Conservation (phyloP, 2,329 filamentous ascomycete genomes). For the Blastomyces percursus region DNA sequence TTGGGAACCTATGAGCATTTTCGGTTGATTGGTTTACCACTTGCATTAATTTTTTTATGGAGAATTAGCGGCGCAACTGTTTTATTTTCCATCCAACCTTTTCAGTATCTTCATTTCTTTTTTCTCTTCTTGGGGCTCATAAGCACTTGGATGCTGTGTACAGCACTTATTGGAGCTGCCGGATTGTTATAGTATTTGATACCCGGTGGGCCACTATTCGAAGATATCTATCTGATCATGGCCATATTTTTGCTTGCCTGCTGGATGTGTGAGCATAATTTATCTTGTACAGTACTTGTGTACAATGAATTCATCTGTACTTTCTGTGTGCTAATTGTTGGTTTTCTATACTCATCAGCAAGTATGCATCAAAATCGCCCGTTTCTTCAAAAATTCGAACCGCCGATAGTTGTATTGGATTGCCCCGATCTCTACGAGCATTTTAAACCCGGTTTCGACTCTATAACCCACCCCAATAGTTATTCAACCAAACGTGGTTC, state of each 20-base stretch:
- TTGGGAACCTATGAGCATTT: neutral
- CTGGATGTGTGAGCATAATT: neutral
- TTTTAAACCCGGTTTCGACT: no score
- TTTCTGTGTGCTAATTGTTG: neutral
- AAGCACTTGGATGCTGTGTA: neutral
- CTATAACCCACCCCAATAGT: no score
- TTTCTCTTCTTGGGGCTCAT: neutral
- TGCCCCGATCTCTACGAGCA: no score
- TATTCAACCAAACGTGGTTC: no score
- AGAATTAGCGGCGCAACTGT: neutral
- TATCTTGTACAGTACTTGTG: neutral
- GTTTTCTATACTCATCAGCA: neutral
- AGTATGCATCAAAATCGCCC: no score
- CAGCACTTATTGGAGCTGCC: neutral
- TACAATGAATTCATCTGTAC: neutral
- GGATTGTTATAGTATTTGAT: neutral
- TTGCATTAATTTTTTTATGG: no score
- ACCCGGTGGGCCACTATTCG: neutral
- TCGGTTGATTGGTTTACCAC: neutral
- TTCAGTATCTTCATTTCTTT: neutral
- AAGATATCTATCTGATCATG: neutral
- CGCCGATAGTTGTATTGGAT: no score
- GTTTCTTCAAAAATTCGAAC: no score
- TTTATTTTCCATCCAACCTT: neutral
- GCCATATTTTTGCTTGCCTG: neutral